Percentiles rank a stretch among this genome's conserved stretches.
Conservation (phyloP, 2,329 filamentous ascomycete species). For the Arachnopeziza araneosa region DNA sequence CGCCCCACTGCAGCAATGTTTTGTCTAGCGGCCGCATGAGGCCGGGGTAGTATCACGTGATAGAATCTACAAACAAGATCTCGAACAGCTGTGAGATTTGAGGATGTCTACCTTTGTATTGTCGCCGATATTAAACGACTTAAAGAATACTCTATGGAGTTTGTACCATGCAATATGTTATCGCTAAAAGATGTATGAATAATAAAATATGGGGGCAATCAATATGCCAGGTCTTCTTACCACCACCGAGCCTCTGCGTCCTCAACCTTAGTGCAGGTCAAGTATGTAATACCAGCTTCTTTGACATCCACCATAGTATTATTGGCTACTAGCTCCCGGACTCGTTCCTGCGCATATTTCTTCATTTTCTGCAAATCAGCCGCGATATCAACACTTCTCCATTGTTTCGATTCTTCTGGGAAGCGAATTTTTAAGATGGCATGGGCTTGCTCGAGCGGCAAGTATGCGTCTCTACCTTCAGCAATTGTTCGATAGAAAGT, state of each 20-base stretch:
- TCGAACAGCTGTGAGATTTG: too few relatives aligned
- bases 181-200: not conserved
- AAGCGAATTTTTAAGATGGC: not conserved
- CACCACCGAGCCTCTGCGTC: slow-evolving; percentile 22
- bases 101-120: too few relatives aligned
- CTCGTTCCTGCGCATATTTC: slow-evolving; percentile 12
- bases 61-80: too few relatives aligned
- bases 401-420: not conserved
- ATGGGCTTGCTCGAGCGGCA: slow-evolving; percentile 8
- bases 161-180: too few relatives aligned
- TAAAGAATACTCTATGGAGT: too few relatives aligned
- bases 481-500: slow-evolving; percentile 18
- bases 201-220: not conserved
- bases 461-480: slow-evolving; percentile 19
- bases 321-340: slow-evolving; percentile 16
- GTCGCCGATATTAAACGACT: too few relatives aligned
- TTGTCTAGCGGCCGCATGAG: not conserved
- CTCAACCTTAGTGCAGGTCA: slow-evolving; percentile 22
- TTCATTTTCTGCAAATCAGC: slow-evolving; percentile 21
- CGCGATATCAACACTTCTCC: slow-evolving; percentile 2
- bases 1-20: not conserved
- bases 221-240: not conserved
- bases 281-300: slow-evolving; percentile 15
- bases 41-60: not conserved
- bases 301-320: slow-evolving; percentile 19